Conservation (phyloP, 805 yeast genomes). For the Jamesozyma hellenica region DNA sequence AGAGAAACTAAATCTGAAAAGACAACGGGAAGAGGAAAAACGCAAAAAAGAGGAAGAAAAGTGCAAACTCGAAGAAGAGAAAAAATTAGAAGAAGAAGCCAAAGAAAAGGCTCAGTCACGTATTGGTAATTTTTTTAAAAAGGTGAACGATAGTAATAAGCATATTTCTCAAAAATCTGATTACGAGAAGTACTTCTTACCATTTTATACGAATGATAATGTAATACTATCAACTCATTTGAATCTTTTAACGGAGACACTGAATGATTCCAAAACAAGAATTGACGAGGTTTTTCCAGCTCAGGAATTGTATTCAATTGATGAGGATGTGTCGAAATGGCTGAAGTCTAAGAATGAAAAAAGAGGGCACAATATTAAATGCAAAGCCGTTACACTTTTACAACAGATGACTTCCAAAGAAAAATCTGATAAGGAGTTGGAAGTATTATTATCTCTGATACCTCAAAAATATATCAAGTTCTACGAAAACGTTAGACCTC, state of each 20-base stretch:
- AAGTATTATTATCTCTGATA: slow-evolving; percentile 14
- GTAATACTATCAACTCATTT: slow-evolving; percentile 15
- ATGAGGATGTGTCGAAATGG: slow-evolving; percentile 12
- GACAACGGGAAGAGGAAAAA: slow-evolving; percentile 16
- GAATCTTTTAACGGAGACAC: slow-evolving; percentile 2
- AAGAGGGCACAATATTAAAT: slow-evolving; percentile 23
- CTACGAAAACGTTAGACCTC: slow-evolving; percentile 42
- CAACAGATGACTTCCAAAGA: slow-evolving; percentile 32
- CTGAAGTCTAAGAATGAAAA: slow-evolving; percentile 8
- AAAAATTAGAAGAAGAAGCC: slow-evolving; percentile 23
- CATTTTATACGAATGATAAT: slow-evolving; percentile 32
- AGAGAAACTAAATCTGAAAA: slow-evolving; percentile 6
- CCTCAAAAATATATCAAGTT: slow-evolving; percentile 35
- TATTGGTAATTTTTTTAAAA: slow-evolving; percentile 30
- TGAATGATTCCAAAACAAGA: slow-evolving; percentile 7
- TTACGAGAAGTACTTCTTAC: slow-evolving; percentile 28
- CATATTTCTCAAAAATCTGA: slow-evolving; percentile 20
- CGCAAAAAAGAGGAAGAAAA: slow-evolving; percentile 18
- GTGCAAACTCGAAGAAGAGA: slow-evolving; percentile 19
- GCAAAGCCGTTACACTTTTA: slow-evolving; percentile 28
- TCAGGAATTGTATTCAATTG: neutral
- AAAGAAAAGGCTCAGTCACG: slow-evolving; percentile 31
- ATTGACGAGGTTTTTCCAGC: slow-evolving; percentile 21
- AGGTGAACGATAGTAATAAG: slow-evolving; percentile 22
- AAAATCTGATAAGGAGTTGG: slow-evolving; percentile 31